Evolutionary conservation across 306 rosid genomes (phyloP).

Genomic region (Gastrolobium villosum): DNA sequence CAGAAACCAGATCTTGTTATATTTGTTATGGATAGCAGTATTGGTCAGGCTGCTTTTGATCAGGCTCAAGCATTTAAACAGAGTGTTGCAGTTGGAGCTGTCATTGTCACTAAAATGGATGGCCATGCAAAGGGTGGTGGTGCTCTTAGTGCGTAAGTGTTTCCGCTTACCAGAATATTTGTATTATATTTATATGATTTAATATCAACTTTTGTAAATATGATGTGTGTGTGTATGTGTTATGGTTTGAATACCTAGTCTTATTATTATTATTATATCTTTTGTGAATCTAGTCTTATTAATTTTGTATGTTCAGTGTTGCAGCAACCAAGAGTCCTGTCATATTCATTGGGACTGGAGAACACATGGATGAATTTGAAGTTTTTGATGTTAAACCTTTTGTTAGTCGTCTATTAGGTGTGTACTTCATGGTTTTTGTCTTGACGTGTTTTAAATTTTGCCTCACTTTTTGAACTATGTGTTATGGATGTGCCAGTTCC

Average conservation of each 20-base stretch:
- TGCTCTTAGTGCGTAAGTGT: conserved; percentile 86
- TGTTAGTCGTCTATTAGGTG: conserved; percentile 88
- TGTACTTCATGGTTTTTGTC: conserved; percentile 31
- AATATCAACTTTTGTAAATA: conserved; percentile 23
- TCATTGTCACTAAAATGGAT: conserved; percentile 85
- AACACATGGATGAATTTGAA: conserved; percentile 92
- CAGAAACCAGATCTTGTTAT: conserved; percentile 90
- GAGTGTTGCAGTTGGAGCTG: conserved; percentile 91
- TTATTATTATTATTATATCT: conserved; percentile 1
- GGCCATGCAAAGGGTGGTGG: conserved; percentile 96
- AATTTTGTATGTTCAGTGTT: conserved; percentile 60
- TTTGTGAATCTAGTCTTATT: conserved; percentile 28
- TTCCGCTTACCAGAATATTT: neutral
- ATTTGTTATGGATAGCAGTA: conserved; percentile 93
- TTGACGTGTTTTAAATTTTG: neutral
- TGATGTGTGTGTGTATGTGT: neutral
- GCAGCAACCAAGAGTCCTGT: conserved; percentile 95
- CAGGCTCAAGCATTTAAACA: conserved; percentile 89
- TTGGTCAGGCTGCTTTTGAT: conserved; percentile 94
- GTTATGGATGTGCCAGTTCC: conserved; percentile 6
- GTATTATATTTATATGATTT: conserved; percentile 21
- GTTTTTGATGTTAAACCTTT: conserved; percentile 86
- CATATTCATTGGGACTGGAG: conserved; percentile 87
- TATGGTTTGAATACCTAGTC: conserved; percentile 36
- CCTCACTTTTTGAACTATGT: neutral